These are phyloP conservation scores for Exobasidium cylindrosporum DNA, from an alignment of 1,284 basidiomycete species.

Conservation along the genomic window DNA sequence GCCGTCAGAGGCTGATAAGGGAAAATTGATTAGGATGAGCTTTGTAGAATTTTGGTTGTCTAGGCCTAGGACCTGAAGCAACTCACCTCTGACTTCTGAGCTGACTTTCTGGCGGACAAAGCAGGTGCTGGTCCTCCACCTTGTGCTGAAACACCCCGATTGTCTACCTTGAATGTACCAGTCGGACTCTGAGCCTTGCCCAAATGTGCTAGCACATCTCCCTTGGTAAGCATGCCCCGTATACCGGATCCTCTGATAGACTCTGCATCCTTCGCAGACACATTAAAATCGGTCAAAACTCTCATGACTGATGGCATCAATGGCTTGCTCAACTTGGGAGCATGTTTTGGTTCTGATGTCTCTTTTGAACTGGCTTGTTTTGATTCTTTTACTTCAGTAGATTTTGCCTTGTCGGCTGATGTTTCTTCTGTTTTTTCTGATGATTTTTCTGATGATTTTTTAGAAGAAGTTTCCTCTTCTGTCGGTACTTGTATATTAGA, in stretches of 20 bases:
- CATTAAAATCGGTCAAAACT: constrained; percentile 46
- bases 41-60: background rate
- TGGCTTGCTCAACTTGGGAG: background rate
- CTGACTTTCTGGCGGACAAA: background rate
- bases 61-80: too few species aligned
- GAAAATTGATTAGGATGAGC: background rate
- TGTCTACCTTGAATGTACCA: constrained; percentile 39
- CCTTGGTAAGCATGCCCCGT: constrained; percentile 57
- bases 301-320: constrained; percentile 56
- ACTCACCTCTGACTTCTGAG: background rate
- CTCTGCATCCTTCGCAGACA: constrained; percentile 46
- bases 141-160: constrained; percentile 36
- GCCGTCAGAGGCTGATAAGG: constrained; percentile 18
- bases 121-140: constrained; percentile 18
- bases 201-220: constrained; percentile 56
- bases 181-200: constrained; percentile 46
- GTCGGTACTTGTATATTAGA: constrained; percentile 46
- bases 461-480: constrained; percentile 18
- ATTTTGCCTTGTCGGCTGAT: background rate
- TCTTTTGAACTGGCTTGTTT: background rate
- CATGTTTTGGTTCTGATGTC: background rate
- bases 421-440: background rate
- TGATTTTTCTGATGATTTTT: background rate
- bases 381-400: background rate
- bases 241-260: constrained; percentile 57